Evolutionary conservation across 2,329 filamentous ascomycete species (phyloP).

Genomic region (Colletotrichum theobromicola): DNA sequence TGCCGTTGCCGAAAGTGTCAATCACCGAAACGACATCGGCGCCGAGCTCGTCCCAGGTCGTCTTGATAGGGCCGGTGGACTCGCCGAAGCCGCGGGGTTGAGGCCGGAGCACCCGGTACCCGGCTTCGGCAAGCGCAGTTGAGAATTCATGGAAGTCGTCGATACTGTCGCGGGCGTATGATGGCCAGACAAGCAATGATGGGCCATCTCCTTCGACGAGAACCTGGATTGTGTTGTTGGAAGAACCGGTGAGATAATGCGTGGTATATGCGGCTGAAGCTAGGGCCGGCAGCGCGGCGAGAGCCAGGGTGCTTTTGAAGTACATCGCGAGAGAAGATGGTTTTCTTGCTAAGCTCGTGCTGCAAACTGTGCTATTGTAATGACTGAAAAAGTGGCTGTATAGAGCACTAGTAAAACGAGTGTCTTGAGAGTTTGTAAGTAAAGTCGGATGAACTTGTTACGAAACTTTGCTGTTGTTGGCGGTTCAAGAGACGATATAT

Average conservation of each 20-base stretch:
- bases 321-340: neutral
- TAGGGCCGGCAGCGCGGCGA: neutral
- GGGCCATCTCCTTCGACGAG: neutral
- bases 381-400: neutral
- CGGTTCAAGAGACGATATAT: neutral
- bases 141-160: neutral
- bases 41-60: neutral
- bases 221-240: neutral
- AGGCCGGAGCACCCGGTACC: neutral
- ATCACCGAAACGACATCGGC: neutral
- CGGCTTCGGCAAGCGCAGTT: neutral
- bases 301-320: neutral
- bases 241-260: neutral
- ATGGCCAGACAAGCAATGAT: neutral
- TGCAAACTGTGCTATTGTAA: rapidly evolving
- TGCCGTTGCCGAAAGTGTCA: neutral
- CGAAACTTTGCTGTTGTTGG: neutral
- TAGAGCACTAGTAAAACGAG: neutral
- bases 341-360: neutral
- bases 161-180: neutral
- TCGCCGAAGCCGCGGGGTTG: neutral
- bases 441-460: neutral
- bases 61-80: neutral
- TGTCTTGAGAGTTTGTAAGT: neutral
- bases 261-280: neutral